These are phyloP conservation scores for Sarcodon sp. DNA, from an alignment of 768 basidiomycete genomes.

Conservation along the genomic window DNA sequence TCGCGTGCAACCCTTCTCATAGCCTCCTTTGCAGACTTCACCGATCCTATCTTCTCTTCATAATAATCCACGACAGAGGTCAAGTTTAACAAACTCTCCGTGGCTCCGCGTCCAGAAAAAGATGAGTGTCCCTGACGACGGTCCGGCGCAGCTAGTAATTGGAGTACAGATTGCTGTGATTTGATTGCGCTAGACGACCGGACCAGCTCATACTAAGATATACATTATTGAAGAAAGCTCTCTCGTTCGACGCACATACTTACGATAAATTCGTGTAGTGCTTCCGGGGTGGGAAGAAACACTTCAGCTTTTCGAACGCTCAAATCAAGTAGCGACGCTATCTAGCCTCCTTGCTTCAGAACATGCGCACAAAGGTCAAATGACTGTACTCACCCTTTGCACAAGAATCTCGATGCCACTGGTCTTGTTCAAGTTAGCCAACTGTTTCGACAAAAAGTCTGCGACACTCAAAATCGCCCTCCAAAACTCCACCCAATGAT, in stretches of 20 bases:
- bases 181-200: conserved; percentile 36
- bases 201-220: conserved; percentile 50
- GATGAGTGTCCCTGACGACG: conserved; percentile 14
- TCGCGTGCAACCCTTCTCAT: conserved; percentile 45
- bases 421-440: conserved; percentile 37
- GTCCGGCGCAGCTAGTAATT: conserved; percentile 21
- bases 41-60: conserved; percentile 32
- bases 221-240: neutral
- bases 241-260: conserved; percentile 11
- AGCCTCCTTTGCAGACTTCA: conserved; percentile 38
- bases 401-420: conserved; percentile 39
- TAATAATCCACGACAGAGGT: conserved; percentile 37
- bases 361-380: neutral
- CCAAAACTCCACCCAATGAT: conserved; percentile 60
- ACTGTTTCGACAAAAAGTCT: conserved; percentile 39
- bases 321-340: conserved; percentile 39
- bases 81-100: conserved; percentile 28
- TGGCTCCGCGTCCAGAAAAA: conserved; percentile 18
- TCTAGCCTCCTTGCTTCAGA: conserved; percentile 18
- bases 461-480: conserved; percentile 39
- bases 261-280: conserved; percentile 52
- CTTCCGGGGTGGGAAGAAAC: conserved; percentile 38
- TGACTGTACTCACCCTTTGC: conserved; percentile 32
- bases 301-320: conserved; percentile 37
- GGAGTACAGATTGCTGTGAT: conserved; percentile 33